Percentiles rank a stretch among this genome's conserved stretches.
phyloP scores from a whole-genome alignment of 306 rosid genomes.

The Cyamopsis tetragonoloba region DNA sequence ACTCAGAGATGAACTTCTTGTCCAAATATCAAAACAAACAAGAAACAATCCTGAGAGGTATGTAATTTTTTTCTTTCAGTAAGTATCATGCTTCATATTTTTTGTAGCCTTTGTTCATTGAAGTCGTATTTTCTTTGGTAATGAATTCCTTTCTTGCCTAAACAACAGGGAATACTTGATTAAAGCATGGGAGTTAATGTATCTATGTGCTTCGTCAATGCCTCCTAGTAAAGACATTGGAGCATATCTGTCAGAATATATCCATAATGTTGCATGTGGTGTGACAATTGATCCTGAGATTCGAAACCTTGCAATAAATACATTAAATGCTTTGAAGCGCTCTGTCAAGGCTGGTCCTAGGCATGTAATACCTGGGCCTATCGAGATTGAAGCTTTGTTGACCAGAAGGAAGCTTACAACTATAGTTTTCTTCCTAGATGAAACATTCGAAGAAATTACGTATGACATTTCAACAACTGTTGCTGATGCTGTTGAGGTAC shows the following conservation, averaged over 20 bases:
- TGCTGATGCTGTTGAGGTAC: slow-evolving; percentile 89
- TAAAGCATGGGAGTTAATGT: slow-evolving; percentile 88
- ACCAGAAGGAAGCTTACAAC: slow-evolving; percentile 77
- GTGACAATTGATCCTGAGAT: slow-evolving; percentile 52
- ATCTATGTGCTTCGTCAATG: slow-evolving; percentile 73
- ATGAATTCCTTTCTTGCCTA: slow-evolving; percentile 12
- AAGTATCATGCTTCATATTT: not conserved
- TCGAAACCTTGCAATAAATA: slow-evolving; percentile 55
- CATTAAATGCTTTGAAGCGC: slow-evolving; percentile 77
- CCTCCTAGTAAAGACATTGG: slow-evolving; percentile 90
- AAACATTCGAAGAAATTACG: slow-evolving; percentile 86
- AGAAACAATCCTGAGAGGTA: slow-evolving; percentile 81
- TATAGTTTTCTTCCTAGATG: slow-evolving; percentile 82
- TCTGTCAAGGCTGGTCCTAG: slow-evolving; percentile 85
- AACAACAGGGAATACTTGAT: slow-evolving; percentile 59
- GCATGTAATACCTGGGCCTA: slow-evolving; percentile 69
- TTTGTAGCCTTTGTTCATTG: not conserved
- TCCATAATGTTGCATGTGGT: slow-evolving; percentile 63
- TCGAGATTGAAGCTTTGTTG: slow-evolving; percentile 78
- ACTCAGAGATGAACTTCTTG: slow-evolving; percentile 82
- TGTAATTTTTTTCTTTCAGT: not conserved
- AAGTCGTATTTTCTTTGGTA: not conserved
- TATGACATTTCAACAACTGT: slow-evolving; percentile 90
- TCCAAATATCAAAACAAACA: slow-evolving; percentile 84
- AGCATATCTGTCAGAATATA: slow-evolving; percentile 79